Evolutionary conservation across 352 stramenopile species (phyloP).

Genomic region (Globisporangium carolinianum): DNA sequence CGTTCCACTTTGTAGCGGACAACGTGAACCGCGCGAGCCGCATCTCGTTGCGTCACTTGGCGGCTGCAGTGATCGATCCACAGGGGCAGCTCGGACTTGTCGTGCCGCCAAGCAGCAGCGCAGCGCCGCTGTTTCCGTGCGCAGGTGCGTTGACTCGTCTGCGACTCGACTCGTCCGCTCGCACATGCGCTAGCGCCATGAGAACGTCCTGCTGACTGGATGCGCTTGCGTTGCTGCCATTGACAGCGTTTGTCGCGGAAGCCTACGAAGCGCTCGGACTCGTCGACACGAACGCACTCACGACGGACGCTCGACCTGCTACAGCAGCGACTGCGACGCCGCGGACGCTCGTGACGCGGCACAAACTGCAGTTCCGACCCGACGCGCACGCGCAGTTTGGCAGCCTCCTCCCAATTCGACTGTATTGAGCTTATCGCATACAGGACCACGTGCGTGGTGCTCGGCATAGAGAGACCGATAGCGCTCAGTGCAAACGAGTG

Average conservation of each 20-base stretch:
- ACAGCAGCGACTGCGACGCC: slow-evolving; percentile 35
- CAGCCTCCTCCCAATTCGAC: slow-evolving; percentile 61
- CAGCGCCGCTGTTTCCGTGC: slow-evolving; percentile 29
- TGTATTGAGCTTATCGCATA: slow-evolving; percentile 15
- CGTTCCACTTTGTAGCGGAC: slow-evolving; percentile 45
- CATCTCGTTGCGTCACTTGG: slow-evolving; percentile 52
- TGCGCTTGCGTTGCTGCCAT: background rate
- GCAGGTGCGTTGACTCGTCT: slow-evolving; percentile 23
- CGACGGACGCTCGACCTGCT: slow-evolving; percentile 18
- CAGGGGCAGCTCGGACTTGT: slow-evolving; percentile 9
- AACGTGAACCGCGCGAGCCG: slow-evolving; percentile 49
- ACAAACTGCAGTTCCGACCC: slow-evolving; percentile 31
- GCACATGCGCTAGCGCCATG: too few relatives aligned
- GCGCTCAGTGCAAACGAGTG: slow-evolving; percentile 8
- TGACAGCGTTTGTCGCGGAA: slow-evolving; percentile 53
- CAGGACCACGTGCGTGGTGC: too few relatives aligned
- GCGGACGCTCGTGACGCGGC: slow-evolving; percentile 31
- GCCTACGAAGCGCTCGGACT: slow-evolving; percentile 63
- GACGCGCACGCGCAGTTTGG: slow-evolving; percentile 30
- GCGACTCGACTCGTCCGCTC: too few relatives aligned
- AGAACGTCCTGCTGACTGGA: too few relatives aligned
- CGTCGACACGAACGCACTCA: slow-evolving; percentile 33
- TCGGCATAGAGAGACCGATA: background rate
- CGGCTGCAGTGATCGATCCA: slow-evolving; percentile 38
- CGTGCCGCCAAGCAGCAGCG: background rate